phyloP scores from a whole-genome alignment of 176 grass and related monocot genomes.

The Avena sativa region DNA sequence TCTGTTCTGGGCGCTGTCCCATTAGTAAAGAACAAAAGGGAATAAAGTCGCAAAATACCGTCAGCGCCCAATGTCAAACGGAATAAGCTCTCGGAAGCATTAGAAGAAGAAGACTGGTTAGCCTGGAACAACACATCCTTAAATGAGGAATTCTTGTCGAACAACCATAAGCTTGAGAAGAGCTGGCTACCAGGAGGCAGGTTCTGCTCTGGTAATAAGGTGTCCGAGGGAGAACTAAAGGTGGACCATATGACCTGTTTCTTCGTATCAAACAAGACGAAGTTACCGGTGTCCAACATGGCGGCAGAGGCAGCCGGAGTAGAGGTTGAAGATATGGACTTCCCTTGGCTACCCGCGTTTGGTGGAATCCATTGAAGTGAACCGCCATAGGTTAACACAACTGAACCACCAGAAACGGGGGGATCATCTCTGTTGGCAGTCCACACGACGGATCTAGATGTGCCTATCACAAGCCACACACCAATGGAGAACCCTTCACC shows the following conservation, averaged over 20 bases:
- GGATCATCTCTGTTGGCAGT: conserved; percentile 52
- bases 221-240: conserved; percentile 49
- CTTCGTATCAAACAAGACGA: conserved; percentile 36
- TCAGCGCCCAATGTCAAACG: conserved; percentile 25
- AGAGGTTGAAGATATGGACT: conserved; percentile 26
- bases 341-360: conserved; percentile 27
- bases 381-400: conserved; percentile 43
- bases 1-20: background rate
- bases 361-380: conserved; percentile 50
- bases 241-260: conserved; percentile 42
- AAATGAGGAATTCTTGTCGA: background rate
- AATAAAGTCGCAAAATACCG: conserved; percentile 41
- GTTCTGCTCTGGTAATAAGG: conserved; percentile 54
- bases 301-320: conserved; percentile 29
- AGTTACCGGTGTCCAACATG: conserved; percentile 48
- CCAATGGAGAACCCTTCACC: conserved; percentile 48
- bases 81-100: background rate
- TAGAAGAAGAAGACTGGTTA: conserved; percentile 13
- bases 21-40: conserved; percentile 25
- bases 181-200: conserved; percentile 22
- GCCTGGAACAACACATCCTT: conserved; percentile 29
- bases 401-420: conserved; percentile 32
- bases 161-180: conserved; percentile 46
- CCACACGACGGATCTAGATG: conserved; percentile 36
- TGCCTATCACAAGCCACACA: conserved; percentile 40